A percentile compares a stretch with the other conserved stretches of the same genome.
Conservation (phyloP, 176 grass and related monocot species). For the Cenchrus purpureus region DNA sequence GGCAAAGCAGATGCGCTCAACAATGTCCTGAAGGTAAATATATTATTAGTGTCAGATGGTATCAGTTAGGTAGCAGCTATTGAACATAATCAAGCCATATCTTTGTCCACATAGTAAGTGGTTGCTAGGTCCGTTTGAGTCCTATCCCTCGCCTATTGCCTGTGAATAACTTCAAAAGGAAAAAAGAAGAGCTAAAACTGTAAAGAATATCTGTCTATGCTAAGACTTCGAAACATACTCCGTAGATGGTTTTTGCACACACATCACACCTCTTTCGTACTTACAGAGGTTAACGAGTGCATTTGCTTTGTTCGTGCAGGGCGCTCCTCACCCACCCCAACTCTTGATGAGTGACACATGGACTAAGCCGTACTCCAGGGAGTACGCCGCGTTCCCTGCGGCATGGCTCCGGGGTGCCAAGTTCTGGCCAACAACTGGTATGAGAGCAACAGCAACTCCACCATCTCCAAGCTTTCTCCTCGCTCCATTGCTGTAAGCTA, state of each 20-base stretch:
- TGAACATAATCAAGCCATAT: not conserved
- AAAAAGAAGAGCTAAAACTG: not conserved
- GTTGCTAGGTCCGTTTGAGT: conserved; percentile 13
- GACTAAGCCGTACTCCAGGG: conserved; percentile 95
- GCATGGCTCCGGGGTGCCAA: conserved; percentile 91
- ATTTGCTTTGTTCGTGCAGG: conserved; percentile 53
- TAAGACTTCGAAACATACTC: not conserved
- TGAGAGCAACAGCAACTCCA: not conserved
- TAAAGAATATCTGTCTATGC: not conserved
- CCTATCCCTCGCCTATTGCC: not conserved
- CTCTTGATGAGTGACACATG: conserved; percentile 90
- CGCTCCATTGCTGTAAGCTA: not conserved
- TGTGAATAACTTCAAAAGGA: not conserved
- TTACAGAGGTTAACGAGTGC: conserved; percentile 20
- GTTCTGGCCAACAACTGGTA: conserved; percentile 98
- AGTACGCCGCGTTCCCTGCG: conserved; percentile 92
- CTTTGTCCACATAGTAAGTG: not conserved
- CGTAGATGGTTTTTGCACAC: not conserved
- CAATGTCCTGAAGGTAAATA: conserved; percentile 96
- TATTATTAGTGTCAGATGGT: not conserved
- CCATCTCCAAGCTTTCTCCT: not conserved
- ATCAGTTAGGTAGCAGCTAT: not conserved
- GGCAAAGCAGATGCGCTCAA: conserved; percentile 82
- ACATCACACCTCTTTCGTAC: conserved; percentile 14
- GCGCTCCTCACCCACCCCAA: conserved; percentile 90